phyloP scores from a whole-genome alignment of 2,329 filamentous ascomycete species.

The Neopestalotiopsis clavispora region DNA sequence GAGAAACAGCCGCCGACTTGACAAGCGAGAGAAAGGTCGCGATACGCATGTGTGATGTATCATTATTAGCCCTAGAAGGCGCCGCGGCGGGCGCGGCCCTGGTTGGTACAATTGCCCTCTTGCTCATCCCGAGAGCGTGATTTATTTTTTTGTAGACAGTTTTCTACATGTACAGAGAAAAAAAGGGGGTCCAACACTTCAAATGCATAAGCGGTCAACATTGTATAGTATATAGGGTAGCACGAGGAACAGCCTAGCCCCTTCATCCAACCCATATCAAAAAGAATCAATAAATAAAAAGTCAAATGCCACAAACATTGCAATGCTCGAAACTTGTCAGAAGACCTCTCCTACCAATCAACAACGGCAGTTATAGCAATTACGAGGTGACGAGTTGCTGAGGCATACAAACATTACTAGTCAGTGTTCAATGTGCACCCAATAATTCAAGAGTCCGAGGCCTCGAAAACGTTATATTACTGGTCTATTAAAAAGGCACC shows the following conservation, averaged over 20 bases:
- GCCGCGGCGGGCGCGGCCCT: conserved; percentile 68
- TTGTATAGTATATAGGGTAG: conserved; percentile 6
- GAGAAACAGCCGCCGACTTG: conserved; percentile 58
- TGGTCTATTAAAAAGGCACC: conserved; percentile 13
- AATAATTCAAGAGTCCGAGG: background rate
- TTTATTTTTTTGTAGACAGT: too few species aligned
- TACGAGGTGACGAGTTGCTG: background rate
- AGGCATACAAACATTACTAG: background rate
- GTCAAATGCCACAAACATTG: background rate
- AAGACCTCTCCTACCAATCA: background rate
- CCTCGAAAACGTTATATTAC: conserved; percentile 6
- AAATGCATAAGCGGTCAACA: background rate
- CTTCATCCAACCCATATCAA: background rate
- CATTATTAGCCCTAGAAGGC: conserved; percentile 71
- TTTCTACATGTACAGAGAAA: background rate
- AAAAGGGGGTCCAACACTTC: background rate
- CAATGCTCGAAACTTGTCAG: background rate
- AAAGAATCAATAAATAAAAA: background rate
- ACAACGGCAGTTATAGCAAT: background rate
- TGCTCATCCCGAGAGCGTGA: conserved; percentile 28
- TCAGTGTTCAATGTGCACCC: too few species aligned
- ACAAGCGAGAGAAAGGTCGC: conserved; percentile 69
- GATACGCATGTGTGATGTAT: conserved; percentile 72
- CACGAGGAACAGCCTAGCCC: background rate
- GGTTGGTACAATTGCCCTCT: conserved; percentile 56